Evolutionary conservation across 1,139 yeast species (phyloP), one percentile per base, ranked within the genome.

Genomic region (Pichiaceae sp.): DNA sequence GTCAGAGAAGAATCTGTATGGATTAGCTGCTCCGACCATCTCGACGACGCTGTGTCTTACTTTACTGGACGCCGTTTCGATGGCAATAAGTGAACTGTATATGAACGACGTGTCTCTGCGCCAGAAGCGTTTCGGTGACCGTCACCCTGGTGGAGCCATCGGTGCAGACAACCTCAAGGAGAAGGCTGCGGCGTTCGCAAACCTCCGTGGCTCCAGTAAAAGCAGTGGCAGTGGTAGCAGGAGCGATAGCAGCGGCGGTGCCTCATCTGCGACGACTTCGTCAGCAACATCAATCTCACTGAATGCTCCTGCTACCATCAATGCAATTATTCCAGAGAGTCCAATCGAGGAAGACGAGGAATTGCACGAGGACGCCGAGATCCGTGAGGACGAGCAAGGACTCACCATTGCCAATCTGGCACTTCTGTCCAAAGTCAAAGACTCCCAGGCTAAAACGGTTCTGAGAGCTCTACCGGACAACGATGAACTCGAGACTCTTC

Each of bases 81-180:
- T 86, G 37, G 81, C 94, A 0, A 60, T 86, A 23, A 72, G 80
- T 35, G 93, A 85, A 51, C 56, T 78, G 55, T 68, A 79, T 36
- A 78, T 78, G 41, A 63, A 62, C 5, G 86, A 82, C 50, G 60
- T 66, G 29, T 56, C 62, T 29, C 64, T 68, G 42, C 64, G 95
- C 35, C 70, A 68, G 43, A 63, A 57, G 40, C 56, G 68, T 34
- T 86, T 86, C 56, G 77, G 82, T 7, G 69, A 69, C 43, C 72
- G 80, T 52, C 96, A 86, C 52, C 96, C 96, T 2, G 95, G 95
- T 25, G 96, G 96, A 19, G 83, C 93, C 2, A 85, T 86, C 49
- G 95, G 95, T 15, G 69, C 74, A 31, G 68, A 64, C 6, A 68
- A 63, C 29, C 37, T 48, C 29, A 39, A 35, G 23, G 41, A 38